phyloP scores from a whole-genome alignment of 2,329 filamentous ascomycete genomes.

The Beauveria scarabaeidicola region DNA sequence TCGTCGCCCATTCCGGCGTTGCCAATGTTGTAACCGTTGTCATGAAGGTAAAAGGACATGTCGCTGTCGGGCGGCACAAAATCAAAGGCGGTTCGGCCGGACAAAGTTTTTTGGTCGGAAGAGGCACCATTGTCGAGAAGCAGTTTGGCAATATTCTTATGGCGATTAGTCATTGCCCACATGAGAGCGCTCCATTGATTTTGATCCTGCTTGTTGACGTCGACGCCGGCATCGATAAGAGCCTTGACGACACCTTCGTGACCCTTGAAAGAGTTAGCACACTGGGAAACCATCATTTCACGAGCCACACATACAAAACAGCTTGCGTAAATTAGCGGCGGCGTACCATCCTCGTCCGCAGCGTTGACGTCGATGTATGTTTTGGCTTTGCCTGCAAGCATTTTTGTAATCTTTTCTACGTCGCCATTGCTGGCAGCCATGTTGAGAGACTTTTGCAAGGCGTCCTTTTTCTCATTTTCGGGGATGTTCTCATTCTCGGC shows the following conservation, averaged over 20 bases:
- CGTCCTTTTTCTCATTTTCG: conserved; percentile 66
- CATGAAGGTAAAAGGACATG: conserved; percentile 89
- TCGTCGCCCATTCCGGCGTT: conserved; percentile 74
- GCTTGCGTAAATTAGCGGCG: conserved; percentile 94
- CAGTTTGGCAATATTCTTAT: conserved; percentile 91
- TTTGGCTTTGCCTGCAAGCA: conserved; percentile 67
- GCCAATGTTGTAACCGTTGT: conserved; percentile 86
- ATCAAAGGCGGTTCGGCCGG: conserved; percentile 87
- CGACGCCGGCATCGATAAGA: conserved; percentile 74
- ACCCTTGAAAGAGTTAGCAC: conserved; percentile 43
- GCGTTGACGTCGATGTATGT: conserved; percentile 76
- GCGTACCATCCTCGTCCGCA: conserved; percentile 87
- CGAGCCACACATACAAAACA: conserved; percentile 64
- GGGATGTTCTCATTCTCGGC: conserved; percentile 65
- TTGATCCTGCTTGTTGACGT: conserved; percentile 87
- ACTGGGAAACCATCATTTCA: neutral
- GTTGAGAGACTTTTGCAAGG: conserved; percentile 79
- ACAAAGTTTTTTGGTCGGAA: conserved; percentile 91
- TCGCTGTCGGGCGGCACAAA: conserved; percentile 94
- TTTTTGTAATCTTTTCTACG: conserved; percentile 65
- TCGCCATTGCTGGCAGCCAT: conserved; percentile 98
- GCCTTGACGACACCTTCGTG: conserved; percentile 82
- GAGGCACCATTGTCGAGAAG: conserved; percentile 89
- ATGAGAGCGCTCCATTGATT: conserved; percentile 97
- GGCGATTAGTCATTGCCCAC: conserved; percentile 99